Evolutionary conservation across 2,329 filamentous ascomycete genomes (phyloP), one percentile per base, ranked within the genome.

Genomic region (Sclerotinia spermophila): DNA sequence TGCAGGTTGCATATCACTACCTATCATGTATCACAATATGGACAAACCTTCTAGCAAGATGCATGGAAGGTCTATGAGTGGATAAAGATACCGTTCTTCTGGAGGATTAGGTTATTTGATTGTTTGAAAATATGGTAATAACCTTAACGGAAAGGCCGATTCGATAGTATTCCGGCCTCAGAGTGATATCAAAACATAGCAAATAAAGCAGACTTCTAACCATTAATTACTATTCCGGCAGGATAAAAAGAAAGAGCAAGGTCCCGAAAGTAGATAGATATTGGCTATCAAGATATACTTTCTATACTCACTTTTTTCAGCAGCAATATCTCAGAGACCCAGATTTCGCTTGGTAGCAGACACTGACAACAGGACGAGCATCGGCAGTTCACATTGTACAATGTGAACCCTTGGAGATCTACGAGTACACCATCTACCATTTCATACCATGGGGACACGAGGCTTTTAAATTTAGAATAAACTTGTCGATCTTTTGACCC

Each of bases 111-210:
- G n/a, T n/a, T n/a, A n/a, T n/a, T 19, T 38, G 38, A 40, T 40
- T 60, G 56, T 40, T 35, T 59, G 6, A 38, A 64, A 35, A 27
- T 11, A 19, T 27, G 48, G 48, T 53, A 51, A 24, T 53, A 35
- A n/a, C n/a, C n/a, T n/a, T n/a, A n/a, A 53, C 62, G 62, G 62
- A 53, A 45, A 53, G 35, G 48, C 62, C 62, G 62, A 42, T 66
- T 53, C 35, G 45, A 53, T 53, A 24, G 35, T 42, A 40, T 51
- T 27, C 30, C 30, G 24, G 30, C 61, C 8, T 60, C 38, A 38
- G 33, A 21, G 24, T 51, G 38, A 51, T 21, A 64, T 38, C 61
- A 51, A 65, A n/a, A 44, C 40, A 51, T 19, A 21, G 61, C 24
- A 65, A 38, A 38, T 24, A 64, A 51, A 35, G 17, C 5, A 51